phyloP scores from a whole-genome alignment of 805 yeast species.

The Spathaspora girioi region DNA sequence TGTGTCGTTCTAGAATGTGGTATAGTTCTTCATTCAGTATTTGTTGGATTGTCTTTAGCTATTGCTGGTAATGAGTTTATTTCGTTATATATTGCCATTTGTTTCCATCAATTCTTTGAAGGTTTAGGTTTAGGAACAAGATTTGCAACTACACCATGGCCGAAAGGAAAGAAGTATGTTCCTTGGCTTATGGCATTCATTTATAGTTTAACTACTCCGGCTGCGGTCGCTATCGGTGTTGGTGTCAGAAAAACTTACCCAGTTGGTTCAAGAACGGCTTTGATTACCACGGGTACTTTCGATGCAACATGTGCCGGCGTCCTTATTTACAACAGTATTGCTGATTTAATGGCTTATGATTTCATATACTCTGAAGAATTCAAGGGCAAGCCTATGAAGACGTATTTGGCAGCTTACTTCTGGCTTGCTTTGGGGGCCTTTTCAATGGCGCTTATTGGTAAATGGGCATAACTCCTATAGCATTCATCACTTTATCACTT shows the following conservation, averaged over 20 bases:
- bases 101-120: constrained; percentile 75
- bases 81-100: constrained; percentile 61
- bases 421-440: constrained; percentile 24
- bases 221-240: constrained; percentile 34
- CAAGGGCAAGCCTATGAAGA: constrained; percentile 12
- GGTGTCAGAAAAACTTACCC: constrained; percentile 31
- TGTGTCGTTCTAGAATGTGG: constrained; percentile 64
- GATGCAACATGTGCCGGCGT: constrained; percentile 36
- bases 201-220: constrained; percentile 31
- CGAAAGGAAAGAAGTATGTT: constrained; percentile 21
- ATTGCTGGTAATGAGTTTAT: constrained; percentile 71
- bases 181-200: constrained; percentile 32
- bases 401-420: constrained; percentile 20
- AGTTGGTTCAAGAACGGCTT: constrained; percentile 28
- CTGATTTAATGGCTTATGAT: constrained; percentile 39
- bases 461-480: constrained; percentile 22
- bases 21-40: constrained; percentile 73
- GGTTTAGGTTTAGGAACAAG: constrained; percentile 83
- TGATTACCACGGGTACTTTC: constrained; percentile 31
- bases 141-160: constrained; percentile 33
- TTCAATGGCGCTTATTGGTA: constrained; percentile 31
- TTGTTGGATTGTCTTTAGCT: constrained; percentile 72
- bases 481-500: no score
- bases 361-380: constrained; percentile 30
- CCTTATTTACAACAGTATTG: constrained; percentile 32